Evolutionary conservation across 352 stramenopile species (phyloP), one percentile per base, ranked within the genome.

Genomic region (Phytophthora nicotianae): DNA sequence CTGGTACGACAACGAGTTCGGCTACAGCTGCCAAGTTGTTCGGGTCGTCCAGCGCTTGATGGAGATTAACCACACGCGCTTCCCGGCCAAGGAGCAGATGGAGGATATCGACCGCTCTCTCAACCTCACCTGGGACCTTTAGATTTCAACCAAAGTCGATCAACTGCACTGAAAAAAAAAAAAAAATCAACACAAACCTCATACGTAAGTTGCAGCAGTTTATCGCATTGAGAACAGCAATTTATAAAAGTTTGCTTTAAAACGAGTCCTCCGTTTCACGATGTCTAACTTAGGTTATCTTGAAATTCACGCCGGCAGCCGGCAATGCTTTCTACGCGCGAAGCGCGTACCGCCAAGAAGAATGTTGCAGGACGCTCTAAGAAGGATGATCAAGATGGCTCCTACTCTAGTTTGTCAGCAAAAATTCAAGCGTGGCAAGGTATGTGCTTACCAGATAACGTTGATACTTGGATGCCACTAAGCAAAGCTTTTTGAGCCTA

Each of bases 1-100:
- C 38, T 96, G 88, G 86, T 96, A 96, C 78, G 88, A 96, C 77
- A 96, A 96, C 72, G 88, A 96, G 68, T 95, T 91, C 47, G 88
- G 88, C 70, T 96, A 96, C 81, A 91, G 78, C 46, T 90, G 81
- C 65, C 88, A 95, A 52, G 88, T 96, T 50, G 77, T 96, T 35
- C 79, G 86, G 17, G 78, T 95, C 19, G 70, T 94, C 23, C 87
- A 96, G 74, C 64, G 69, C 43, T 82, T 96, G n/a, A 78, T 88
- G 58, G 85, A 77, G 55, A 92, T 94, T 58, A 73, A 80, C 58
- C 81, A 92, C 72, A 77, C 71, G 37, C 73, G 76, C 51, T 94
- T 94, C 68, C 85, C 85, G 16, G 80, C 86, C 27, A 72, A 83
- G 26, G 75, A 76, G 26, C 79, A 91, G 51, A 70, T 86, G 23